Evolutionary conservation across 129 eudicot genomes (phyloP).

Genomic region (Artemisia tridentata): DNA sequence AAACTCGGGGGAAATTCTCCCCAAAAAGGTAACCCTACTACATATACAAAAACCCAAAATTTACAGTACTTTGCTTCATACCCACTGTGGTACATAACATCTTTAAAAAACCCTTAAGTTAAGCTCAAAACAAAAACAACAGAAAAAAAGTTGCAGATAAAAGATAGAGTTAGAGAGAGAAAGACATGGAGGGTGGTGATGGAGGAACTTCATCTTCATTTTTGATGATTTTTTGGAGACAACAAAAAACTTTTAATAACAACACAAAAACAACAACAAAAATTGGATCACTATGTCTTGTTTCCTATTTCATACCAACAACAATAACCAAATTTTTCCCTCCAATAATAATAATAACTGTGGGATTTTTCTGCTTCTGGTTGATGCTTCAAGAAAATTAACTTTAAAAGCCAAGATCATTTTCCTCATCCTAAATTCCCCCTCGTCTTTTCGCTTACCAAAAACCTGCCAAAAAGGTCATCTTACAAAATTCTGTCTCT

Average conservation of each 20-base stretch:
- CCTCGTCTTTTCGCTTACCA: constrained; percentile 83
- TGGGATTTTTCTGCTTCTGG: too few relatives aligned
- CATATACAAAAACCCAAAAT: too few relatives aligned
- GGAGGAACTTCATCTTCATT: constrained; percentile 24
- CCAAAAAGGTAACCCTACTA: too few relatives aligned
- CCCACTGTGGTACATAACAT: background rate
- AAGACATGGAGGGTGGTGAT: constrained; percentile 28
- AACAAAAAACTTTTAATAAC: background rate
- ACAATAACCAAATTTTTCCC: constrained; percentile 32
- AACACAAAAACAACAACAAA: constrained; percentile 14
- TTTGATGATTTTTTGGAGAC: constrained; percentile 64
- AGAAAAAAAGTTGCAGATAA: background rate
- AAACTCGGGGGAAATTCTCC: too few relatives aligned
- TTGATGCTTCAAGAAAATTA: constrained; percentile 30
- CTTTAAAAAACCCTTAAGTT: constrained; percentile 30
- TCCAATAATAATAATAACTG: too few relatives aligned
- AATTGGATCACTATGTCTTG: background rate
- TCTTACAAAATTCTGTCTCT: too few relatives aligned
- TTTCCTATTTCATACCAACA: constrained; percentile 2
- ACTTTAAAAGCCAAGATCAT: constrained; percentile 69
- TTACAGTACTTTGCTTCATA: background rate
- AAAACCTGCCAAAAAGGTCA: constrained; percentile 83
- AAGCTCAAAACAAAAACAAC: background rate
- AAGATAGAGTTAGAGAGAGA: constrained; percentile 19
- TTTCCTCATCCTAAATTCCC: constrained; percentile 95